Percentiles rank a stretch among this genome's conserved stretches.
phyloP scores from a whole-genome alignment of 2,329 filamentous ascomycete genomes.

The Trichoderma afroharzianum region DNA sequence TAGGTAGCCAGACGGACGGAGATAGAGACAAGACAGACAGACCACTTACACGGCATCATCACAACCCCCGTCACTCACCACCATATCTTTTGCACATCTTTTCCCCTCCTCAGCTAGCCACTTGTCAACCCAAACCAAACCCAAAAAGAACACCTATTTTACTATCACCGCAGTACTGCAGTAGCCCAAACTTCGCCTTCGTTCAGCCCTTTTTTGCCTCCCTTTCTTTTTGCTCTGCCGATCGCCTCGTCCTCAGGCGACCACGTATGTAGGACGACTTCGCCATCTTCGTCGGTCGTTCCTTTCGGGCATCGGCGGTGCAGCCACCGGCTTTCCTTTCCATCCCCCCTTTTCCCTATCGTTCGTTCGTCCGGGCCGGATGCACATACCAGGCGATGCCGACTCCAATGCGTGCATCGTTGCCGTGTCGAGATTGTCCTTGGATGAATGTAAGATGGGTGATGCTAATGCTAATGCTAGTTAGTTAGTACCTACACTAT shows the following conservation, averaged over 20 bases:
- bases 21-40: neutral
- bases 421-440: neutral
- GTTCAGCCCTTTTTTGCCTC: neutral
- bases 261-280: neutral
- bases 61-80: neutral
- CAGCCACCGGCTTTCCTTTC: neutral
- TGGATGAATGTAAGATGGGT: neutral
- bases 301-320: neutral
- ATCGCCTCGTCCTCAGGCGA: neutral
- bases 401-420: neutral
- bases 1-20: neutral
- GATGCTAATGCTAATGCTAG: neutral
- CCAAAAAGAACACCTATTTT: neutral
- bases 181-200: neutral
- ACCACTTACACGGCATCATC: neutral
- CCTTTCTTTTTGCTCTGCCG: neutral
- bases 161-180: too few relatives aligned
- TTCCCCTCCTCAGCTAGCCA: neutral
- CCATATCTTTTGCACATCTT: neutral
- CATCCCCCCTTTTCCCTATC: neutral
- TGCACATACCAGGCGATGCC: too few relatives aligned
- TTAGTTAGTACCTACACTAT: neutral
- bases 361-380: neutral
- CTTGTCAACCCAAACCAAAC: neutral
- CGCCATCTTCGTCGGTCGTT: neutral